phyloP scores from a whole-genome alignment of 1,139 yeast genomes.

The Candida anutae region DNA sequence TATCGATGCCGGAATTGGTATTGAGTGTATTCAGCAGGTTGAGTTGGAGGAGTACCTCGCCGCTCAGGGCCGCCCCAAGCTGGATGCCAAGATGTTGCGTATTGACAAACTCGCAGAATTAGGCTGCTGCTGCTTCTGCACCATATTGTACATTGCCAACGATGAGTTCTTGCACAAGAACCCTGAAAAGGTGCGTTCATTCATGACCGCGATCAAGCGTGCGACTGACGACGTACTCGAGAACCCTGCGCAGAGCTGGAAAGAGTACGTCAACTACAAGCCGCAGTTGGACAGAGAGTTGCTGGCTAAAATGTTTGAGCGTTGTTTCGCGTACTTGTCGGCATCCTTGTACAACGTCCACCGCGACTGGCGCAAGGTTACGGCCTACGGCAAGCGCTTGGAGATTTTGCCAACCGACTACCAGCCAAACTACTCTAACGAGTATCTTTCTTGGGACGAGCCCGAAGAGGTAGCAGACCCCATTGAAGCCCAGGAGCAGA shows the following conservation, averaged over 20 bases:
- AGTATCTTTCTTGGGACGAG: slow-evolving; percentile 42
- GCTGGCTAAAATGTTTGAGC: slow-evolving; percentile 41
- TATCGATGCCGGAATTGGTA: slow-evolving; percentile 53
- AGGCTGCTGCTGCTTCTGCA: slow-evolving; percentile 56
- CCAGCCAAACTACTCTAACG: slow-evolving; percentile 44
- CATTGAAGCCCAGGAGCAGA: slow-evolving; percentile 35
- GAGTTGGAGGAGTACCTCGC: slow-evolving; percentile 47
- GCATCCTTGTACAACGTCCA: slow-evolving; percentile 46
- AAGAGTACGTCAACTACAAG: slow-evolving; percentile 39
- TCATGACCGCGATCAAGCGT: slow-evolving; percentile 41
- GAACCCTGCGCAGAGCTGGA: slow-evolving; percentile 40
- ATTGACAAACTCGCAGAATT: slow-evolving; percentile 50
- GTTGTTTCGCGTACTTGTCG: slow-evolving; percentile 50
- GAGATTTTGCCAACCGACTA: slow-evolving; percentile 44
- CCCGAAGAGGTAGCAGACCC: slow-evolving; percentile 44
- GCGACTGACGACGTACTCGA: slow-evolving; percentile 42
- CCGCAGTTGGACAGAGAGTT: slow-evolving; percentile 37
- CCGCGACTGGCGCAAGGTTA: slow-evolving; percentile 52
- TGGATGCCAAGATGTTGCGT: slow-evolving; percentile 49
- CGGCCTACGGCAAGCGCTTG: slow-evolving; percentile 47
- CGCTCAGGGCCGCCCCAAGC: slow-evolving; percentile 34
- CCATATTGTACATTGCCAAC: slow-evolving; percentile 47
- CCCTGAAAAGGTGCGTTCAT: slow-evolving; percentile 39
- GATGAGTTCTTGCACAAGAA: slow-evolving; percentile 42
- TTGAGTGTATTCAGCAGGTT: slow-evolving; percentile 53